Base-by-base conservation (phyloP, 495 filamentous ascomycete genomes). In the Podospora bellae-mahoneyi region DNA sequence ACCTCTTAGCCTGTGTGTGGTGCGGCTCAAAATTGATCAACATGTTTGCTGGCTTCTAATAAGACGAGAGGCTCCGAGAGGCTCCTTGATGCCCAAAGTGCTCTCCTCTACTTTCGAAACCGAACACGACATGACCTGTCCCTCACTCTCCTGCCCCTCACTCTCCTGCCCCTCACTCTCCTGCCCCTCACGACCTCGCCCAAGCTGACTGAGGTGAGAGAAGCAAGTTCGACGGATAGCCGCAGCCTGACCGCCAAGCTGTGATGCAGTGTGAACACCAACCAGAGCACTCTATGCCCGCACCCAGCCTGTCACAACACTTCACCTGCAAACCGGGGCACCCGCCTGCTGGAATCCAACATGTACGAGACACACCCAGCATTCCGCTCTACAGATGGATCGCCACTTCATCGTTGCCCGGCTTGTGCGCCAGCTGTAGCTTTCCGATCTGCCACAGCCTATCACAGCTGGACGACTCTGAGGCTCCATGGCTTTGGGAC, bases 331-430 rank as follows among this genome's bases (percentile, higher is more conserved):
- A 67, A 72, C 64, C 70, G 55, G 55, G 70, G 68, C 60, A 59
- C 56, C 60, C 61, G 64, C 59, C 64, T 60, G 65, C 66, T 64
- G 65, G 59, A 62, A 32, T 64, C 19, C 44, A 53, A 64, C 26
- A 59, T 64, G 64, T 54, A 61, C 55, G 63, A 56, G 68, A 65
- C 65, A n/a, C 1, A 34, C 27, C 23, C 54, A 65, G 48, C 62
- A 60, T 66, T 54, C 53, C 26, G 20, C 60, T 26, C 64, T 60
- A 62, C 39, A 65, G 53, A 28, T 30, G 56, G 65, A 66, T 39
- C 68, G 30, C 71, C 71, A 72, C 70, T 73, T 64, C 66, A 64
- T 69, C 68, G 48, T 68, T 60, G 72, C 74, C 74, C 69, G 65
- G 69, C 66, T 73, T 67, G 56, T 73, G 62, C 56, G 66, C 62